phyloP scores from a whole-genome alignment of 2,329 filamentous ascomycete species.

The Colletotrichum salicis region DNA sequence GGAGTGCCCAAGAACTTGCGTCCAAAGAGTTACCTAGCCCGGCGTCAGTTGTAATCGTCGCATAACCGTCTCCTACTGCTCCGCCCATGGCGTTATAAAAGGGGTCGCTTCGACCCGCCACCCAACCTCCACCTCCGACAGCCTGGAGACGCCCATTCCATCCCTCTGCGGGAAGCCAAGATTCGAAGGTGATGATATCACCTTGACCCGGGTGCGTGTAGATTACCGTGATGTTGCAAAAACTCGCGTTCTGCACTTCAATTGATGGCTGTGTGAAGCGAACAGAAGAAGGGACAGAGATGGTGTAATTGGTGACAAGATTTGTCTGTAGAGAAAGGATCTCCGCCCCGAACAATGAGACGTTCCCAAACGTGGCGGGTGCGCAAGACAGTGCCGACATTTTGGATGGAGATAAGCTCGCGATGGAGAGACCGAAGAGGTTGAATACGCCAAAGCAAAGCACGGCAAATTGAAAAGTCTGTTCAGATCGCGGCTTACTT shows the following conservation, averaged over 20 bases:
- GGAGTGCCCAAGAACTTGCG: slow-evolving; percentile 24
- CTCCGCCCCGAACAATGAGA: slow-evolving; percentile 13
- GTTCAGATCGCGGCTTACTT: no score
- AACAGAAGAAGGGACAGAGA: neutral
- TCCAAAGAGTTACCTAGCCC: slow-evolving; percentile 25
- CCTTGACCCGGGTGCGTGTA: slow-evolving; percentile 41
- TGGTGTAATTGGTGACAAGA: slow-evolving; percentile 15
- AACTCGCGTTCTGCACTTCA: slow-evolving; percentile 23
- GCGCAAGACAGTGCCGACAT: slow-evolving; percentile 1
- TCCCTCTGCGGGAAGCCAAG: slow-evolving; percentile 39
- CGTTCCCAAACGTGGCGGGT: neutral
- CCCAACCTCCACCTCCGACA: slow-evolving; percentile 45
- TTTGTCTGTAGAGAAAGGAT: neutral
- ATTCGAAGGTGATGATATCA: slow-evolving; percentile 39
- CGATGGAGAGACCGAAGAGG: no score
- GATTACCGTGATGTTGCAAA: slow-evolving; percentile 44
- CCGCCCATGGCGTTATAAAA: slow-evolving; percentile 36
- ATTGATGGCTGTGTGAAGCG: slow-evolving; percentile 16
- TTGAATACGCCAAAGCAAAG: no score
- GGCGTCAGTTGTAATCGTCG: slow-evolving; percentile 38
- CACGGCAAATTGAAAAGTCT: no score
- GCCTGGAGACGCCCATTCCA: slow-evolving; percentile 46
- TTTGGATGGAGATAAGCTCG: no score
- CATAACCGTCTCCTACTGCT: slow-evolving; percentile 37
- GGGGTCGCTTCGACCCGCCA: slow-evolving; percentile 35